A percentile compares a stretch with the other conserved stretches of the same genome.
Conservation (phyloP, 306 rosid species). For the Astragalus glycyphyllos region DNA sequence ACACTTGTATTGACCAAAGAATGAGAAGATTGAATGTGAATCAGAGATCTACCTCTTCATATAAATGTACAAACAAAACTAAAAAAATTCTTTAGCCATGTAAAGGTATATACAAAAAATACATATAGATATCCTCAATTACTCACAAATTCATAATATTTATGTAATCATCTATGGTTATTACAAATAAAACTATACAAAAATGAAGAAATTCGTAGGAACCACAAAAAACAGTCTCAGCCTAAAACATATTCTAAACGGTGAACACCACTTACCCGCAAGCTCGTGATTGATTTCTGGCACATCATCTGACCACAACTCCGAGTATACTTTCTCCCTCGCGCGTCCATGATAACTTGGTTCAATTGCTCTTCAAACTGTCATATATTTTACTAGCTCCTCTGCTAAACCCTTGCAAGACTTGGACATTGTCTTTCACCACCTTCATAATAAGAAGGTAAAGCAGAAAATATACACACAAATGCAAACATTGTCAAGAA, state of each 20-base stretch:
- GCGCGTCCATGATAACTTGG: conserved; percentile 76
- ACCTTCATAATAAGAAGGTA: no score
- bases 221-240: neutral
- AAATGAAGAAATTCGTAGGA: neutral
- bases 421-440: no score
- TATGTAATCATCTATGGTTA: neutral
- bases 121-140: conserved; percentile 31
- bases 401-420: no score
- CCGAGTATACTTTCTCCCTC: conserved; percentile 68
- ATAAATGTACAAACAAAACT: conserved; percentile 30
- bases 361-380: conserved; percentile 76
- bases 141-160: conserved; percentile 15
- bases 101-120: neutral
- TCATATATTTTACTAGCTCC: no score
- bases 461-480: conserved; percentile 20
- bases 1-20: no score
- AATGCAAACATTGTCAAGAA: conserved; percentile 5
- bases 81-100: neutral
- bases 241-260: no score
- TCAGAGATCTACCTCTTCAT: no score
- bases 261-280: conserved; percentile 58
- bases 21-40: no score
- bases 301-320: conserved; percentile 60
- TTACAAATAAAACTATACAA: neutral
- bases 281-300: conserved; percentile 49